Evolutionary conservation across 2,329 filamentous ascomycete genomes (phyloP).

Genomic region (Pezicula neosporulosa): DNA sequence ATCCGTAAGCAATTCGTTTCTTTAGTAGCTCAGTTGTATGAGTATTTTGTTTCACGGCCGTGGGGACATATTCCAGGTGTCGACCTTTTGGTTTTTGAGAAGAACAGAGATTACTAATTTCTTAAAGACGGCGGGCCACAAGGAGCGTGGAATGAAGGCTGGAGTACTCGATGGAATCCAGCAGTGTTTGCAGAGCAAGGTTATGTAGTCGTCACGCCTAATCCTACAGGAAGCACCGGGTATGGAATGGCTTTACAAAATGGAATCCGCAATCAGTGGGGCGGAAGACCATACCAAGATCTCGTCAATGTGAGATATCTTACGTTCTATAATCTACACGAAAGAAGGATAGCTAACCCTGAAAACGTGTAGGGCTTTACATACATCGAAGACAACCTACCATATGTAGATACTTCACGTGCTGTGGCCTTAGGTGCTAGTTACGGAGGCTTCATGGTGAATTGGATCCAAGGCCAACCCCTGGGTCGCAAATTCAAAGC

Average conservation of each 20-base stretch:
- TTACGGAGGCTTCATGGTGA: conserved; percentile 76
- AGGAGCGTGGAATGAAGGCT: conserved; percentile 29
- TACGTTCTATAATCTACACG: too few species aligned
- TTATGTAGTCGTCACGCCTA: conserved; percentile 78
- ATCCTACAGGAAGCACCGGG: conserved; percentile 79
- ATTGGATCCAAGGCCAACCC: conserved; percentile 88
- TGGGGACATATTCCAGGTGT: too few species aligned
- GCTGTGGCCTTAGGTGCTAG: conserved; percentile 73
- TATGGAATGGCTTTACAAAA: conserved; percentile 78
- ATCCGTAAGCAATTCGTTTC: conserved; percentile 54
- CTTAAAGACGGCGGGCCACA: conserved; percentile 17
- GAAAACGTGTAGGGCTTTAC: conserved; percentile 56
- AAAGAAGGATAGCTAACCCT: too few species aligned
- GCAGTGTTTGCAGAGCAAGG: conserved; percentile 85
- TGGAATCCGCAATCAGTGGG: conserved; percentile 78
- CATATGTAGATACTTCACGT: conserved; percentile 64
- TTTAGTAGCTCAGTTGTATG: too few species aligned
- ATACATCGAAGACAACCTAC: conserved; percentile 62
- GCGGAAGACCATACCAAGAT: conserved; percentile 79
- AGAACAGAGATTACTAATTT: not conserved
- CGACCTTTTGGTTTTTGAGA: too few species aligned
- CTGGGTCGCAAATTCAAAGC: conserved; percentile 84
- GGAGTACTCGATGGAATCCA: conserved; percentile 78
- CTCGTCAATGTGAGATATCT: conserved; percentile 47
- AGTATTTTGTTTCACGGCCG: too few species aligned